A percentile compares a stretch with the other conserved stretches of the same genome.
Evolutionary conservation across 169 alveolate species (phyloP).

Genomic region (Eimeria mitis): DNA sequence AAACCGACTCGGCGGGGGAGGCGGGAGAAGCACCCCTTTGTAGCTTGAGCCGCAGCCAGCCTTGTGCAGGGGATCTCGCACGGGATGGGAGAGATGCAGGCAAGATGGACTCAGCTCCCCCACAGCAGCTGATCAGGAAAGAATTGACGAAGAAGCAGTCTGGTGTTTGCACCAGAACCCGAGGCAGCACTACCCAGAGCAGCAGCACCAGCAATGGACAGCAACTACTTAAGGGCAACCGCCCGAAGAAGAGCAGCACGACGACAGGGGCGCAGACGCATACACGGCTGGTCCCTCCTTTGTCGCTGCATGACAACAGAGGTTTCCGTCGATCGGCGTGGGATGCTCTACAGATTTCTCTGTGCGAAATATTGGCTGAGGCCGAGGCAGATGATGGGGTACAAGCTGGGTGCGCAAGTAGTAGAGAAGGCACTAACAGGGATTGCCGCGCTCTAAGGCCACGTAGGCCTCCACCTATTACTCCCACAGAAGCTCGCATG

Average conservation of each 20-base stretch:
- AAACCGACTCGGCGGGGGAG: not conserved
- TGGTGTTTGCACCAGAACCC: constrained; percentile 40
- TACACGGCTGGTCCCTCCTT: constrained; percentile 74
- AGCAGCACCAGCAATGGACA: constrained; percentile 46
- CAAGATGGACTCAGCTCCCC: constrained; percentile 1
- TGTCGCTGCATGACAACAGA: constrained; percentile 43
- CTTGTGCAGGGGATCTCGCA: not conserved
- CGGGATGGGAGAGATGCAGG: not conserved
- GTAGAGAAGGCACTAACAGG: constrained; percentile 6
- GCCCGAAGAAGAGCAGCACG: constrained; percentile 59
- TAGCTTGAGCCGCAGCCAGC: not conserved
- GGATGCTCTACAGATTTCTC: constrained; percentile 57
- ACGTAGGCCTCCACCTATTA: constrained; percentile 23
- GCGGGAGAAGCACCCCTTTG: not conserved
- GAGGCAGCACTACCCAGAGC: constrained; percentile 22
- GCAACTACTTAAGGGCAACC: constrained; percentile 38
- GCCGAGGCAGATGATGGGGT: constrained; percentile 37
- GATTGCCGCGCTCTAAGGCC: constrained; percentile 23
- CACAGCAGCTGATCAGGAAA: constrained; percentile 23
- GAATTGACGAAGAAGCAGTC: constrained; percentile 2
- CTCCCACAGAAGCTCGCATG: constrained; percentile 78
- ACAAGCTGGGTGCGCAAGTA: constrained; percentile 1
- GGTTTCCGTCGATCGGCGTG: constrained; percentile 81
- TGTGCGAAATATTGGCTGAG: constrained; percentile 74
- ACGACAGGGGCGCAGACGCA: constrained; percentile 42